Evolutionary conservation across 2,329 filamentous ascomycete genomes (phyloP), one percentile per base, ranked within the genome.

Genomic region (Grosmannia huntii): DNA sequence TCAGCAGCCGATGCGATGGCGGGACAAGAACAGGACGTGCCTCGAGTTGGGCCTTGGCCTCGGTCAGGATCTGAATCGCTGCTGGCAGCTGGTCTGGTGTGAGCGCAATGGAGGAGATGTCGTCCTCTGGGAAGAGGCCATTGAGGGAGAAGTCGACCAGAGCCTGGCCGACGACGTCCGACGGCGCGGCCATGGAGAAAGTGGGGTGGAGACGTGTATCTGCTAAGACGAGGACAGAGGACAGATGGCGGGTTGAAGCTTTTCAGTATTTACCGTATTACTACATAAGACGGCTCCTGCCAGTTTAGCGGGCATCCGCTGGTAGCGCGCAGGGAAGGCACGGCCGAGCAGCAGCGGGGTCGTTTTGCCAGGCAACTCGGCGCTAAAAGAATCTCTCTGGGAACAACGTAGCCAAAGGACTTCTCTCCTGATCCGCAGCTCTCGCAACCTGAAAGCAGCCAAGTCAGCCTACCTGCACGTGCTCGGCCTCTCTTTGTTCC

Each of bases 121-220:
- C 73, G n/a, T 77, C 73, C 9, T 58, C 57, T 3, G 77, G 77
- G 60, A 79, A 80, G 49, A 66, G 61, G 44, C 73, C 72, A 57
- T 74, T 65, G 3, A 71, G 61, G 57, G 86, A 78, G 65, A 85
- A 88, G 60, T 82, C 74, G 59, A 89, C 80, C 49, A 90, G 72
- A 5, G 83, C 82, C 61, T 80, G 75, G 63, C 80, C 81, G 54
- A 70, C 48, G 60, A 48, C 57, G 53, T 57, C 57, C 16, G 55
- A 19, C 23, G 57, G 46, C 19, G 25, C 16, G 19, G 53, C 38
- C 23, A 55, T 46, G 36, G 38, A 36, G 12, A 27, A 11, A 23
- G 36, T 4, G 21, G 12, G 9, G 16, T n/a, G n/a, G n/a, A n/a
- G n/a, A n/a, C n/a, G n/a, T n/a, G n/a, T n/a, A n/a, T 41, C 38